Evolutionary conservation across 2,329 filamentous ascomycete species (phyloP), one percentile per base, ranked within the genome.

Genomic region (Fusarium subglutinans): DNA sequence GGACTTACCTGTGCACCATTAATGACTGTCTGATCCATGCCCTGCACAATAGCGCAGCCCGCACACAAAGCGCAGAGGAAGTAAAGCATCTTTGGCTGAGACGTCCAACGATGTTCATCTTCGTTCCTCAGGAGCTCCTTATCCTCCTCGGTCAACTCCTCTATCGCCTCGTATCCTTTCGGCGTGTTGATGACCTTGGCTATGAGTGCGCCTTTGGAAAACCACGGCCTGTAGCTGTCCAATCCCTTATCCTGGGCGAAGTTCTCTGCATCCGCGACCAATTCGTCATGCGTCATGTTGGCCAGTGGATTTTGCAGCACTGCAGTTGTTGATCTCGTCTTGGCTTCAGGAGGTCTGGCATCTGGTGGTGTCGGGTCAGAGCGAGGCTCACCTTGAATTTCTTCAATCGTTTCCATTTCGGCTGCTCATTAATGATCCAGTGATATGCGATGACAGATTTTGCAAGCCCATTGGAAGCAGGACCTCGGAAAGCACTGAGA

Each of bases 11-110:
- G 76, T 44, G 90, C 90, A 47, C 89, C 89, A 72, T 90, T 90
- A 67, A 84, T 83, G 55, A 89, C 90, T 6, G 90, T 91, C 80
- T 91, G 88, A 73, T 92, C 90, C 90, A 90, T 92, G 26, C 90
- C 89, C 59, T 87, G 85, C 1, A 89, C 87, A 28, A 88, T 87
- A 17, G 88, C 88, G 59, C 76, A 78, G 83, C 88, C 68, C 26
- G 51, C 51, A 55, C 51, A 55, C 15, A 55, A 43, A 18, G 51
- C 51, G 26, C 51, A 55, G 4, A 88, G 79, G 51, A 80, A 78
- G 60, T 82, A 80, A 33, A 83, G 77, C 76, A 79, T 82, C 73
- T 76, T 82, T 0, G 89, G 86, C 28, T 87, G 86, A 69, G 75
- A 48, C 12, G 82, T 83, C 86, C 89, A 91, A 64, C 88, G 89